Base-by-base conservation (phyloP, 495 filamentous ascomycete species). In the Barbatosphaeria neglecta region DNA sequence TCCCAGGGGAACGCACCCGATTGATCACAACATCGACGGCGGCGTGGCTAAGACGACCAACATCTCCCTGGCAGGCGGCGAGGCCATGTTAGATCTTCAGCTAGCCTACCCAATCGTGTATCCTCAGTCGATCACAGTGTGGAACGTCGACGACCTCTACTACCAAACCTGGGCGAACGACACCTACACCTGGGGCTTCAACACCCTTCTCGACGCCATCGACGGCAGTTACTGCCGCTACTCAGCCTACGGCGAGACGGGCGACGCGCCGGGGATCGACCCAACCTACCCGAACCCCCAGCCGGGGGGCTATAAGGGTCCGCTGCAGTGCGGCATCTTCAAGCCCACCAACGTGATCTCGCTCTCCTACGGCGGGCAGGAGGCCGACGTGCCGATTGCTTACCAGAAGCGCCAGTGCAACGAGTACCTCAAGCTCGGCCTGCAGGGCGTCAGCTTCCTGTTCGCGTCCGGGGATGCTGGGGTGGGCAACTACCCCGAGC, bases 381-480 rank as follows among this genome's bases (percentile, higher is more conserved):
- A 62, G 48, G 42, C 48, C 20, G 45, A 51, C 31, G 45, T 56
- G 31, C 54, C 54, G 1, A 46, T 47, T n/a, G 48, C 39, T 8
- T 60, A 52, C 37, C 48, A 49, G 42, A 43, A 54, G 50, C 51
- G 57, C n/a, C 57, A 57, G 44, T 60, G 54, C 43, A 44, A 48
- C 41, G 51, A 56, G 56, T 54, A 63, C 58, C 70, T 81, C 67
- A 82, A 82, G 61, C 74, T 82, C 25, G 76, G 72, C 17, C 63
- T 81, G 23, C 70, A 70, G 51, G 78, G 78, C 10, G 69, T 75
- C 16, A 71, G 71, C 1, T 61, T 78, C 22, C 51, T 82, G n/a
- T 69, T 73, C 38, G 68, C 77, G 7, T 75, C 72, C 1, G 77
- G 77, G 11, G 76, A 81, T 58, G 67, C 63, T 28, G 77, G 78